Conservation (phyloP, 2,329 filamentous ascomycete species). For the Didymella pomorum region DNA sequence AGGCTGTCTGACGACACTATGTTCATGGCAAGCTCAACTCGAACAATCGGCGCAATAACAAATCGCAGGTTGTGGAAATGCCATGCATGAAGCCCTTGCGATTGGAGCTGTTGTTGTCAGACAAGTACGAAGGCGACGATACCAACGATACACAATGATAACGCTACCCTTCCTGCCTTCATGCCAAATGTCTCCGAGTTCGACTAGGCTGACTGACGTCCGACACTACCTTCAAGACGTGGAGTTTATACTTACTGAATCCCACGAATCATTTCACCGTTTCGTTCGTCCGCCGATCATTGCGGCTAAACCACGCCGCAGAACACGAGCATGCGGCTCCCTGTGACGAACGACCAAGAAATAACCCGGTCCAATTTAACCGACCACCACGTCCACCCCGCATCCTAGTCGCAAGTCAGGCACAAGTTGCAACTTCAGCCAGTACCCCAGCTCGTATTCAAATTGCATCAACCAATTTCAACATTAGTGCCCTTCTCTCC, state of each 20-base stretch:
- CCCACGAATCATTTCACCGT: not conserved
- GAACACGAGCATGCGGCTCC: conserved; percentile 8
- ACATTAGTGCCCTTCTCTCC: conserved; percentile 5
- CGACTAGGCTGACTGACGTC: not conserved
- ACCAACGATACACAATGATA: conserved; percentile 15
- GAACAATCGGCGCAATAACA: not conserved
- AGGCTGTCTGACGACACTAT: not conserved
- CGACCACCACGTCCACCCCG: conserved; percentile 40
- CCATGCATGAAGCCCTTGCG: not conserved
- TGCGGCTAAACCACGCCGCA: conserved; percentile 27
- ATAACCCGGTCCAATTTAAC: conserved; percentile 41
- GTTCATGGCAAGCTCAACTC: not conserved
- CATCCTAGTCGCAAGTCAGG: conserved; percentile 31
- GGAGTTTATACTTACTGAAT: not conserved
- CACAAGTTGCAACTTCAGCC: conserved; percentile 23
- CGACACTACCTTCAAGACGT: not conserved
- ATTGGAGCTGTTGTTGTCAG: not conserved
- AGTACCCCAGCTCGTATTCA: conserved; percentile 28
- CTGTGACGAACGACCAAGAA: conserved; percentile 17
- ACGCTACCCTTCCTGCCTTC: not conserved
- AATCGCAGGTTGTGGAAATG: not conserved
- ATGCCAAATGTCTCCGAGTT: not conserved
- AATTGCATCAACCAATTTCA: conserved; percentile 11
- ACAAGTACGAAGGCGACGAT: conserved; percentile 8
- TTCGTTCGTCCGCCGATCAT: conserved; percentile 24